Percentiles rank a stretch among this genome's conserved stretches.
These are phyloP conservation scores for Haplosporangium sp. DNA, from an alignment of 371 early-diverging fungal genomes.

Conservation along the genomic window DNA sequence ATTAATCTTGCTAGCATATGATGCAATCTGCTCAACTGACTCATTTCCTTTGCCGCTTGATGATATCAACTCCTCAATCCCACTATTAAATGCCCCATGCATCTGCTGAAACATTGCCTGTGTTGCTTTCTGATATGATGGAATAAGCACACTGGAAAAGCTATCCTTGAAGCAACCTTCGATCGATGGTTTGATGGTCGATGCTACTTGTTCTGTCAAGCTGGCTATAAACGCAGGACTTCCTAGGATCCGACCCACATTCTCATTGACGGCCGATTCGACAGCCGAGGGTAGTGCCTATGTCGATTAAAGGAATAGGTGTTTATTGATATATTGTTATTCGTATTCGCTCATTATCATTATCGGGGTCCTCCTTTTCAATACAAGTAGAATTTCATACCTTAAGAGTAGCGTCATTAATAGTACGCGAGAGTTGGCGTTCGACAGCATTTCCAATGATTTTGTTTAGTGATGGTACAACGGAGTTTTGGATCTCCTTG, in stretches of 20 bases:
- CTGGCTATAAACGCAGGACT: slow-evolving; percentile 55
- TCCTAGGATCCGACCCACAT: slow-evolving; percentile 62
- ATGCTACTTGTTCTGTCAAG: slow-evolving; percentile 51
- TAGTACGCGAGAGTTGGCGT: slow-evolving; percentile 52
- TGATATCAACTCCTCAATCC: slow-evolving; percentile 46
- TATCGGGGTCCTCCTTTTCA: not conserved
- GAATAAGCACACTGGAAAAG: slow-evolving; percentile 55
- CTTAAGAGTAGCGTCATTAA: slow-evolving; percentile 54
- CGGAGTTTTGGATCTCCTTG: slow-evolving; percentile 55
- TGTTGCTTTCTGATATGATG: slow-evolving; percentile 59
- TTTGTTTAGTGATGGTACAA: slow-evolving; percentile 57
- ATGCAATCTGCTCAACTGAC: slow-evolving; percentile 20
- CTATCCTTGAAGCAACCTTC: slow-evolving; percentile 59
- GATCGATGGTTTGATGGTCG: slow-evolving; percentile 52
- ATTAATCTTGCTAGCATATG: slow-evolving; percentile 18
- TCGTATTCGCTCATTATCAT: not conserved
- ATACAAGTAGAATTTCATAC: slow-evolving; percentile 12
- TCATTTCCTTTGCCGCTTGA: slow-evolving; percentile 38
- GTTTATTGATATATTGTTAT: not conserved
- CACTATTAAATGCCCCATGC: slow-evolving; percentile 52
- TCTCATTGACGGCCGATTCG: slow-evolving; percentile 63
- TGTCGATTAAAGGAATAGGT: not conserved
- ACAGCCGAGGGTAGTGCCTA: slow-evolving; percentile 60
- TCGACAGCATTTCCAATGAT: slow-evolving; percentile 55
- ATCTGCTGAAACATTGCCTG: slow-evolving; percentile 61